Evolutionary conservation across 208 protist species (phyloP).

Genomic region (Chromosphaera perkinsii): DNA sequence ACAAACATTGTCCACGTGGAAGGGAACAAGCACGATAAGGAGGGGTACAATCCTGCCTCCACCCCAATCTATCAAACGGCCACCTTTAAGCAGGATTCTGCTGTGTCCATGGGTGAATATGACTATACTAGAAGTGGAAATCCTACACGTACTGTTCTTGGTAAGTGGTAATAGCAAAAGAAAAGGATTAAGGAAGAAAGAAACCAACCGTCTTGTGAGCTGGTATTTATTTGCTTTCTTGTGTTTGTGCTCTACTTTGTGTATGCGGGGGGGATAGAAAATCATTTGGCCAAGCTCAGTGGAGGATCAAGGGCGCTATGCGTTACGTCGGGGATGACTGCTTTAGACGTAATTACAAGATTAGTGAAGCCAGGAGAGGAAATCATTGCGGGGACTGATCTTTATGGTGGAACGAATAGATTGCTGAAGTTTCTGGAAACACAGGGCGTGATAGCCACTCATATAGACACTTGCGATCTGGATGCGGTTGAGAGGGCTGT

Average conservation of each 20-base stretch:
- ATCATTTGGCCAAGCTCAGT: slow-evolving; percentile 70
- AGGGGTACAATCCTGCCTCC: slow-evolving; percentile 75
- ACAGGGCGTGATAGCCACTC: slow-evolving; percentile 65
- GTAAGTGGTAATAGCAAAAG: slow-evolving; percentile 8
- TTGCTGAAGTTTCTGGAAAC: slow-evolving; percentile 40
- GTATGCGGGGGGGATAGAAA: slow-evolving; percentile 44
- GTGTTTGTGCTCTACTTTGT: background rate
- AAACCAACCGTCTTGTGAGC: background rate
- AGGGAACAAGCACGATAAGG: slow-evolving; percentile 57
- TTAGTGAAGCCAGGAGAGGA: slow-evolving; percentile 79
- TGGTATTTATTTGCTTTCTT: background rate
- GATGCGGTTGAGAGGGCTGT: slow-evolving; percentile 60
- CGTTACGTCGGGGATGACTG: slow-evolving; percentile 76
- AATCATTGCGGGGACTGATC: slow-evolving; percentile 75
- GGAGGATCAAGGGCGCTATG: slow-evolving; percentile 66
- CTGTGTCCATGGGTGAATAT: slow-evolving; percentile 69
- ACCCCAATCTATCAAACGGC: slow-evolving; percentile 79
- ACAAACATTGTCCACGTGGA: slow-evolving; percentile 11
- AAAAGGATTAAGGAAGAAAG: background rate
- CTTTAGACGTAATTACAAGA: slow-evolving; percentile 75
- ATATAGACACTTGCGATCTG: slow-evolving; percentile 71
- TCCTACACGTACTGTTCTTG: slow-evolving; percentile 73
- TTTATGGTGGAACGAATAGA: slow-evolving; percentile 70
- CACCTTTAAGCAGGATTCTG: slow-evolving; percentile 76
- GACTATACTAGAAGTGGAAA: slow-evolving; percentile 81